A percentile compares a stretch with the other conserved stretches of the same genome.
Evolutionary conservation across 805 yeast species (phyloP).

Genomic region (Lipomyces sp.): DNA sequence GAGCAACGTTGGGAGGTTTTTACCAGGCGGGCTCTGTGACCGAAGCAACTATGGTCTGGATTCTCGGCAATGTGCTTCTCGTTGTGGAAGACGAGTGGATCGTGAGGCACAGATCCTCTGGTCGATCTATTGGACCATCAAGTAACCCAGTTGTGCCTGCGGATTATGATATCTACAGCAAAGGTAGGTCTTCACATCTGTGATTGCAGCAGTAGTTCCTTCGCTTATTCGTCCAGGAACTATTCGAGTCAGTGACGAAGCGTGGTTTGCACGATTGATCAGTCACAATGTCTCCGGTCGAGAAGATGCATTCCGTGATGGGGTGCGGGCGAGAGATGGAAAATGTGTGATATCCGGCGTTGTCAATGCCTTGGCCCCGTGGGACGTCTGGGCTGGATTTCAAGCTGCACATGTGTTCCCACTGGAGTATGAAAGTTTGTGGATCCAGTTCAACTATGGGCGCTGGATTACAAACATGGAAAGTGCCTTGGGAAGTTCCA

Average conservation of each 20-base stretch:
- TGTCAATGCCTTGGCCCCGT: background rate
- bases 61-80: constrained; percentile 1
- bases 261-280: constrained; percentile 4
- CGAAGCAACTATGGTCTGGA: background rate
- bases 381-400: constrained; percentile 9
- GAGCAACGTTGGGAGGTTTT: constrained; percentile 2
- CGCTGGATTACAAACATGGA: constrained; percentile 5
- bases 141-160: background rate
- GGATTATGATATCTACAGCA: constrained; percentile 7
- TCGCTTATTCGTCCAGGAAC: constrained; percentile 4
- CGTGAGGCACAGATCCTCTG: background rate
- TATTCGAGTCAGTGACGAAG: constrained; percentile 2
- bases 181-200: background rate
- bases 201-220: background rate
- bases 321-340: constrained; percentile 5
- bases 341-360: constrained; percentile 3
- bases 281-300: constrained; percentile 2
- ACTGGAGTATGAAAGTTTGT: constrained; percentile 1
- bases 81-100: background rate
- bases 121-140: background rate
- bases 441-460: constrained; percentile 4
- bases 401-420: constrained; percentile 6
- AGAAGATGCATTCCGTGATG: constrained; percentile 1
- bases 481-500: background rate
- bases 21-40: constrained; percentile 7